Evolutionary conservation across 176 grass and related monocot species (phyloP).

Genomic region (Puccinellia tenuiflora): DNA sequence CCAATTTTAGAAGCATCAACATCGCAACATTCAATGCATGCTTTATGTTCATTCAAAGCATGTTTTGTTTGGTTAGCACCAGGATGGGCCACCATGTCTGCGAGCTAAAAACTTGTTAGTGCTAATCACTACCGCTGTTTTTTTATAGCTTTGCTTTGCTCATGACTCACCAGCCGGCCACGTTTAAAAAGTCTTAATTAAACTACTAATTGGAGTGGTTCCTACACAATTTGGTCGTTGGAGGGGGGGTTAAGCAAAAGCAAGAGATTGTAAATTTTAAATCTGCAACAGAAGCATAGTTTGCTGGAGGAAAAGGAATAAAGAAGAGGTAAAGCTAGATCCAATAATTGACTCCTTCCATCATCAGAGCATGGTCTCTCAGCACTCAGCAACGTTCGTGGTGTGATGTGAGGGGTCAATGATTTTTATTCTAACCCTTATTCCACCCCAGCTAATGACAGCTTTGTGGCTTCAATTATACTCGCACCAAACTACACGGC

Average conservation of each 20-base stretch:
- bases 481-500: slow-evolving; percentile 27
- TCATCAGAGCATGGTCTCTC: background rate
- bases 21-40: background rate
- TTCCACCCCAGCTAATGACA: slow-evolving; percentile 30
- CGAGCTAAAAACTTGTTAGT: slow-evolving; percentile 12
- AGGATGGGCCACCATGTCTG: background rate
- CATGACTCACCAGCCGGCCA: background rate
- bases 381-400: slow-evolving; percentile 14
- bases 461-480: slow-evolving; percentile 35
- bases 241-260: slow-evolving; percentile 23
- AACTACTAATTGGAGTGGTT: slow-evolving; percentile 37
- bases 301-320: slow-evolving; percentile 17
- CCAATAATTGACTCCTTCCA: slow-evolving; percentile 50
- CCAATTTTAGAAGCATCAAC: slow-evolving; percentile 1
- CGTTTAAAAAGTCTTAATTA: slow-evolving; percentile 32
- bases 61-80: slow-evolving; percentile 18
- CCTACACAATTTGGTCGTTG: slow-evolving; percentile 31
- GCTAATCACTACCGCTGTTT: background rate
- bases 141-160: slow-evolving; percentile 17
- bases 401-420: background rate
- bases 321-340: slow-evolving; percentile 19
- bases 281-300: slow-evolving; percentile 15
- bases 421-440: slow-evolving; percentile 8
- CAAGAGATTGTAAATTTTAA: slow-evolving; percentile 20
- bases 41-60: slow-evolving; percentile 3